Evolutionary conservation across 768 basidiomycete genomes (phyloP).

Genomic region (Leccinum rimulosum): DNA sequence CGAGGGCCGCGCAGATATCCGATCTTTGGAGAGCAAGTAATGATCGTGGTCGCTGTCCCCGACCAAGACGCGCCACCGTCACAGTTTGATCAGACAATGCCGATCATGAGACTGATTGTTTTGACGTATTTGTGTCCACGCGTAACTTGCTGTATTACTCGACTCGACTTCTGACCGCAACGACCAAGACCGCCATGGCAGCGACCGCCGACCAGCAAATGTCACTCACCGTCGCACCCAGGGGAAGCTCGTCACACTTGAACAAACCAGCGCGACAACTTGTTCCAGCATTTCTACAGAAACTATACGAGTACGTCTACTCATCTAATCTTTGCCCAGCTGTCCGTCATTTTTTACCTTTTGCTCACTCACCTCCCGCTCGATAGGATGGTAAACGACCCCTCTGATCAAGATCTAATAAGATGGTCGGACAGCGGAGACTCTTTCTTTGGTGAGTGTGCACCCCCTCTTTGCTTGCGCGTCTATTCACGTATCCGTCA

Average conservation of each 20-base stretch:
- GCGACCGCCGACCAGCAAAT: constrained; percentile 58
- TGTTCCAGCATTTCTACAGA: constrained; percentile 87
- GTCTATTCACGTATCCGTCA: background rate
- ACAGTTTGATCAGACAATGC: too few relatives aligned
- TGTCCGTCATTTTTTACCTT: constrained; percentile 10
- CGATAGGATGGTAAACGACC: constrained; percentile 87
- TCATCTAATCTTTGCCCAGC: constrained; percentile 12
- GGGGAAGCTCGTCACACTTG: constrained; percentile 30
- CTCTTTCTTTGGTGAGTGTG: constrained; percentile 89
- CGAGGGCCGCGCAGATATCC: too few relatives aligned
- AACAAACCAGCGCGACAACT: constrained; percentile 47
- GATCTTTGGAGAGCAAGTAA: too few relatives aligned
- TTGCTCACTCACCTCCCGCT: constrained; percentile 3
- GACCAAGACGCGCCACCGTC: too few relatives aligned
- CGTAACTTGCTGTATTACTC: background rate
- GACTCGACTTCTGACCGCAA: constrained; percentile 1
- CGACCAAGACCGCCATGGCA: constrained; percentile 8
- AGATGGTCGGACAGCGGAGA: constrained; percentile 90
- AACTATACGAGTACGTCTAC: constrained; percentile 63
- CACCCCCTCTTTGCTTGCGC: constrained; percentile 3
- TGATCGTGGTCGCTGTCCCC: too few relatives aligned
- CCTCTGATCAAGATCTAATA: constrained; percentile 78
- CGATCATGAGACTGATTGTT: background rate
- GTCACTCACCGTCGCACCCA: constrained; percentile 48
- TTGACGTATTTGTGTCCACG: background rate